phyloP scores from a whole-genome alignment of 805 yeast genomes.

The Candida maltosa region DNA sequence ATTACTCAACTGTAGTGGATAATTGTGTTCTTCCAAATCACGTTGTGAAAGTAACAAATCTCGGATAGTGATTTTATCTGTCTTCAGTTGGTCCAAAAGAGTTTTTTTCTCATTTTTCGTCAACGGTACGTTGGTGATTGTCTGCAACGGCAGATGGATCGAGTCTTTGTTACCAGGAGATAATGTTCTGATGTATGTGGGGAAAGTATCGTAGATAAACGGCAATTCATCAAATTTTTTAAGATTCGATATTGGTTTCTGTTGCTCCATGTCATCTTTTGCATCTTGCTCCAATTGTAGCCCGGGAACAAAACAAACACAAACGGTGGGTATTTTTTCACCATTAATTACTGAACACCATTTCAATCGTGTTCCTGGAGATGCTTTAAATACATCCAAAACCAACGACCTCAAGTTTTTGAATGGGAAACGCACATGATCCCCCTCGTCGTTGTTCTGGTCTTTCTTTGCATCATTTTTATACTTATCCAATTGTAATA shows the following conservation, averaged over 20 bases:
- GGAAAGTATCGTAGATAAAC: slow-evolving; percentile 39
- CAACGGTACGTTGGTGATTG: slow-evolving; percentile 56
- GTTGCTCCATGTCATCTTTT: slow-evolving; percentile 7
- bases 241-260: slow-evolving; percentile 4
- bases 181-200: slow-evolving; percentile 43
- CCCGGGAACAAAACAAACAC: slow-evolving; percentile 66
- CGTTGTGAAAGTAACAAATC: slow-evolving; percentile 52
- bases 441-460: slow-evolving; percentile 1
- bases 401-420: slow-evolving; percentile 16
- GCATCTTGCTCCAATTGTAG: slow-evolving; percentile 37
- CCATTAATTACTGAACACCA: slow-evolving; percentile 52
- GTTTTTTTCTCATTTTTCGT: slow-evolving; percentile 52
- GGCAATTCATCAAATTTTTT: slow-evolving; percentile 18
- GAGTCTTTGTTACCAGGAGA: slow-evolving; percentile 68
- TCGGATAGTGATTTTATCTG: slow-evolving; percentile 38
- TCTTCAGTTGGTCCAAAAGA: slow-evolving; percentile 28
- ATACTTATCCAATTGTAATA: slow-evolving; percentile 7
- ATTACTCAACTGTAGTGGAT: slow-evolving; percentile 52
- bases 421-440: slow-evolving; percentile 13
- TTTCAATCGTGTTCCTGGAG: slow-evolving; percentile 18
- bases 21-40: slow-evolving; percentile 48
- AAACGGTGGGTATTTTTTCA: slow-evolving; percentile 47
- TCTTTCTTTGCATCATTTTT: no score
- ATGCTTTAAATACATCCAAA: slow-evolving; percentile 11
- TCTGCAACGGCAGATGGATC: slow-evolving; percentile 49